These are phyloP conservation scores for Xylaria sp. DNA, from an alignment of 2,329 filamentous ascomycete genomes.

Conservation along the genomic window DNA sequence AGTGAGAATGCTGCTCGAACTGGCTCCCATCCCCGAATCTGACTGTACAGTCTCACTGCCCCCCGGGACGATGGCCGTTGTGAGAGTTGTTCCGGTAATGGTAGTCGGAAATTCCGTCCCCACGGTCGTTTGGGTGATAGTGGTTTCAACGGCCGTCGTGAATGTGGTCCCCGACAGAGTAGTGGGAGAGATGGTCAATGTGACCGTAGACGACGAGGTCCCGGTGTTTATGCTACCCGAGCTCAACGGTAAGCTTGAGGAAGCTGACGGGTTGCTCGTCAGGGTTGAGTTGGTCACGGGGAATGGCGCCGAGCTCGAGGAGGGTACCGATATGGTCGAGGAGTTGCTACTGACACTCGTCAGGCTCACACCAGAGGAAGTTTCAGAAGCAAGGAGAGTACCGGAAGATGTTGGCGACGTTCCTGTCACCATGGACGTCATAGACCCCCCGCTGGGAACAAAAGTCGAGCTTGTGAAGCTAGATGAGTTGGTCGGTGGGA, in stretches of 20 bases:
- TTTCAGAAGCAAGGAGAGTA: conserved; percentile 20
- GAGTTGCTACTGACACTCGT: conserved; percentile 29
- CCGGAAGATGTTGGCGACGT: conserved; percentile 22
- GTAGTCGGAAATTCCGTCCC: conserved; percentile 31
- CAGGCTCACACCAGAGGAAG: conserved; percentile 26
- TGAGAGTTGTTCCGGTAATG: conserved; percentile 27
- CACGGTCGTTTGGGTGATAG: conserved; percentile 14
- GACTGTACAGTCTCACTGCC: conserved; percentile 23
- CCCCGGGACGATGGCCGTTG: conserved; percentile 13
- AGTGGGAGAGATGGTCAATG: conserved; percentile 29
- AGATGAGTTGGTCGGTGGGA: conserved; percentile 21
- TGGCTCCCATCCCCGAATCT: conserved; percentile 7
- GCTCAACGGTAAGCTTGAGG: conserved; percentile 16
- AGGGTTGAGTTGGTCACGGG: conserved; percentile 36
- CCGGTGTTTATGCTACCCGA: conserved; percentile 18
- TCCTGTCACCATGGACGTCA: conserved; percentile 17
- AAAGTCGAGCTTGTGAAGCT: conserved; percentile 1
- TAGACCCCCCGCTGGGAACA: conserved; percentile 10
- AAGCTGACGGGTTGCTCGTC: conserved; percentile 9
- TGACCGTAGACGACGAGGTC: conserved; percentile 27
- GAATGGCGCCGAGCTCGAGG: conserved; percentile 31
- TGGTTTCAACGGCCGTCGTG: conserved; percentile 22
- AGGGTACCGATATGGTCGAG: conserved; percentile 22
- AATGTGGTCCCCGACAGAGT: conserved; percentile 28
- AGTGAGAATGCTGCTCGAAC: conserved; percentile 4